Percentiles rank a stretch among this genome's conserved stretches.
phyloP scores from a whole-genome alignment of 441 rosid genomes.

The Codiaeum variegatum region DNA sequence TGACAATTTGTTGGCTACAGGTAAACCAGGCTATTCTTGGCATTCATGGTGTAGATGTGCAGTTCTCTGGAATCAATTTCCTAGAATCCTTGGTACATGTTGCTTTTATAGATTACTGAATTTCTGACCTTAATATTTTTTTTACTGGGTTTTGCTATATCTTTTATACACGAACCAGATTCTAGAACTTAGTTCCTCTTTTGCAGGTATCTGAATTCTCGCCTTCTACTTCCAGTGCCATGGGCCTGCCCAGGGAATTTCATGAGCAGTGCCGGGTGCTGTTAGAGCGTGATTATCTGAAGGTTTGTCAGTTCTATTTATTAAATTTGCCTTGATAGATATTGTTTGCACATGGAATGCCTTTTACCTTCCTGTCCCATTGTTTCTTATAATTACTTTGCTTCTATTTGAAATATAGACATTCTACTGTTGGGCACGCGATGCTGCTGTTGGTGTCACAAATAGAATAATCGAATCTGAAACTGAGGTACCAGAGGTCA shows the following conservation, averaged over 20 bases:
- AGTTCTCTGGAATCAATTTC: conserved; percentile 76
- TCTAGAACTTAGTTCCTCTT: conserved; percentile 18
- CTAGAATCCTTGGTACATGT: conserved; percentile 79
- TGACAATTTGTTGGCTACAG: conserved; percentile 42
- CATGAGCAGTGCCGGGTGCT: conserved; percentile 85
- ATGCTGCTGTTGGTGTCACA: conserved; percentile 77
- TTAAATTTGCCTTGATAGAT: not conserved
- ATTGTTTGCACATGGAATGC: conserved; percentile 19
- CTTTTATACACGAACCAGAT: not conserved
- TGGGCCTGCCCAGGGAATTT: conserved; percentile 97
- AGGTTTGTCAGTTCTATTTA: conserved; percentile 43
- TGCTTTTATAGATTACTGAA: conserved; percentile 13
- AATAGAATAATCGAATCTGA: conserved; percentile 63
- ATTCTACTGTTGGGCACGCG: conserved; percentile 84
- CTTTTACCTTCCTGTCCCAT: conserved; percentile 17
- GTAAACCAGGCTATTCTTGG: conserved; percentile 82
- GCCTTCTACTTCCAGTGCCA: conserved; percentile 88
- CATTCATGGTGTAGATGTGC: conserved; percentile 68
- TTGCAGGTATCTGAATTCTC: conserved; percentile 91
- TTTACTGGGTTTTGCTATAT: conserved; percentile 20
- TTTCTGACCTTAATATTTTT: conserved; percentile 17
- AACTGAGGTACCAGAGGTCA: conserved; percentile 65
- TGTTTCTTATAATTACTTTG: conserved; percentile 14
- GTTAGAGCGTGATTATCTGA: conserved; percentile 73
- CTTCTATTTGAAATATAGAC: conserved; percentile 44